Conservation (phyloP, 2,329 filamentous ascomycete species). For the Penicillium concentricum region DNA sequence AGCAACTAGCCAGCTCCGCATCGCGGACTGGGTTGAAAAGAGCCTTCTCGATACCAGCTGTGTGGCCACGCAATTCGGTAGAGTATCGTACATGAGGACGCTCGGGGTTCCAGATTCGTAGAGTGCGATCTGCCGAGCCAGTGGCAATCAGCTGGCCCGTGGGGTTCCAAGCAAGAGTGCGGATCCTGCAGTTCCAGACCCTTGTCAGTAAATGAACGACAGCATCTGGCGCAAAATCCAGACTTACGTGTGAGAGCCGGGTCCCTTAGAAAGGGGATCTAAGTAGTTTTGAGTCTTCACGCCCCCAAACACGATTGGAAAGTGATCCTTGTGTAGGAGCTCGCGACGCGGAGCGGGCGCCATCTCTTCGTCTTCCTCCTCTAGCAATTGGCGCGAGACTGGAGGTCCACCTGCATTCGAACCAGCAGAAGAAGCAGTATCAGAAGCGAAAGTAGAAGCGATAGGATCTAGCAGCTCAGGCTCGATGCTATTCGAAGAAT, state of each 20-base stretch:
- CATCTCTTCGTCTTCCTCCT: constrained; percentile 30
- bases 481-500: not conserved
- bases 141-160: constrained; percentile 81
- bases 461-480: not conserved
- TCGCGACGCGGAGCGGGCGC: constrained; percentile 40
- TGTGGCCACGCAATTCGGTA: constrained; percentile 50
- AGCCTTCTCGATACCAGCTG: constrained; percentile 49
- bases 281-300: constrained; percentile 71
- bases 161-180: constrained; percentile 86
- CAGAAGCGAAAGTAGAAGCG: not conserved
- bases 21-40: constrained; percentile 51
- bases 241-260: constrained; percentile 58
- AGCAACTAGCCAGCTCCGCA: constrained; percentile 51
- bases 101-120: constrained; percentile 85
- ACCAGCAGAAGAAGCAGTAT: not conserved
- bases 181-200: constrained; percentile 53
- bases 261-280: constrained; percentile 58
- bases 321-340: constrained; percentile 62
- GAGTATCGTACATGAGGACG: constrained; percentile 48
- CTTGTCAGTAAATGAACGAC: constrained; percentile 4
- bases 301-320: constrained; percentile 64
- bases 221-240: constrained; percentile 22
- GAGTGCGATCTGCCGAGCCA: constrained; percentile 78
- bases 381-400: constrained; percentile 12
- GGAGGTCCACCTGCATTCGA: constrained; percentile 14